Evolutionary conservation across 2,329 filamentous ascomycete species (phyloP).

Genomic region (Alternaria viburni): DNA sequence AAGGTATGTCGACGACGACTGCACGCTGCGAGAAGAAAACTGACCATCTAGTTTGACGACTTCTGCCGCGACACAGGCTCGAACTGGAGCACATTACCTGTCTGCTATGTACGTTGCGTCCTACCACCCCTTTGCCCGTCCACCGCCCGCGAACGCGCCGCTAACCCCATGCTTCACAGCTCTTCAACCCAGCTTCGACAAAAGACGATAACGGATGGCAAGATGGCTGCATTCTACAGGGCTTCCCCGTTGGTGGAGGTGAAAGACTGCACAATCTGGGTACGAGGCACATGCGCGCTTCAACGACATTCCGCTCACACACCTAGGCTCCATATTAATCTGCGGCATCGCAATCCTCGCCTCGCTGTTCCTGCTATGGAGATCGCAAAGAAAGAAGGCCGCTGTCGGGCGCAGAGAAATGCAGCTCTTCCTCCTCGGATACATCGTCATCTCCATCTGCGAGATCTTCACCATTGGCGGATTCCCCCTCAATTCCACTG

Average conservation of each 20-base stretch:
- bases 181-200: slow-evolving; percentile 67
- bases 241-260: slow-evolving; percentile 72
- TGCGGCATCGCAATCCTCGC: slow-evolving; percentile 76
- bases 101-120: slow-evolving; percentile 56
- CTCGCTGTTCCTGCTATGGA: slow-evolving; percentile 72
- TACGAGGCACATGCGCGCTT: slow-evolving; percentile 51
- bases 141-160: slow-evolving; percentile 20
- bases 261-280: slow-evolving; percentile 81
- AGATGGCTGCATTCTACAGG: slow-evolving; percentile 74
- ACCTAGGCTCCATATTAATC: slow-evolving; percentile 82
- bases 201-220: slow-evolving; percentile 64
- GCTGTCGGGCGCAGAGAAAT: slow-evolving; percentile 94
- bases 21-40: neutral
- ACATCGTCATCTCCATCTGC: slow-evolving; percentile 86
- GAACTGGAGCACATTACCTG: slow-evolving; percentile 48
- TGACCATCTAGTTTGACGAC: slow-evolving; percentile 42
- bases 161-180: slow-evolving; percentile 55
- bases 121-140: slow-evolving; percentile 10
- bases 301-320: slow-evolving; percentile 33
- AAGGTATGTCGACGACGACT: slow-evolving; percentile 16
- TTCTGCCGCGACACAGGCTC: slow-evolving; percentile 59
- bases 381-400: slow-evolving; percentile 87
- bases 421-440: slow-evolving; percentile 88
- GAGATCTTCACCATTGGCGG: slow-evolving; percentile 96
- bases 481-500: slow-evolving; percentile 74